A percentile compares a stretch with the other conserved stretches of the same genome.
phyloP scores from a whole-genome alignment of 2,329 filamentous ascomycete species.

The Beauveria bassiana region DNA sequence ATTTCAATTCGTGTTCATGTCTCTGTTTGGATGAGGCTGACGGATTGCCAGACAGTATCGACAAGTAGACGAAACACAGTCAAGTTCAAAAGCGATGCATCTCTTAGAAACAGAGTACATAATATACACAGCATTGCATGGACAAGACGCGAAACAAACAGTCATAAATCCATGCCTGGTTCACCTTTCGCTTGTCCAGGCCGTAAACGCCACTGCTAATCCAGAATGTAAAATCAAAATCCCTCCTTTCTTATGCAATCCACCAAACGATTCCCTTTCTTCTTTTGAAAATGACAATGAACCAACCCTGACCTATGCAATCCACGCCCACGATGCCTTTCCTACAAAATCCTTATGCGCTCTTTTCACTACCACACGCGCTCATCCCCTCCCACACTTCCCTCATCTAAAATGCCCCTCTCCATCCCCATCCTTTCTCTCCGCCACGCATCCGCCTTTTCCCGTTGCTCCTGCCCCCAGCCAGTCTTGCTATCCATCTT shows the following conservation, averaged over 20 bases:
- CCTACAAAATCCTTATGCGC: not conserved
- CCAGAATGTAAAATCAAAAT: not conserved
- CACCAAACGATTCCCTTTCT: not conserved
- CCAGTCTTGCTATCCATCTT: constrained; percentile 22
- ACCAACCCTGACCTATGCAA: not conserved
- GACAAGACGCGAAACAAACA: not conserved
- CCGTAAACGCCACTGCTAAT: constrained; percentile 7
- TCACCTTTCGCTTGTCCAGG: not conserved
- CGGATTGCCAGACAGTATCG: too few relatives aligned
- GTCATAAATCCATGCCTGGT: not conserved
- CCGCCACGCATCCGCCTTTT: constrained; percentile 38
- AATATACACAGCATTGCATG: not conserved
- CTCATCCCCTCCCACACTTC: constrained; percentile 22
- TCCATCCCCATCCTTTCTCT: constrained; percentile 31
- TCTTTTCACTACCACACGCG: constrained; percentile 17
- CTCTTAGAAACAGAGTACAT: not conserved
- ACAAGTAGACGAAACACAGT: too few relatives aligned
- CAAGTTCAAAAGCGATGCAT: too few relatives aligned
- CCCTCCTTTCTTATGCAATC: not conserved
- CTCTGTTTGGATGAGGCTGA: too few relatives aligned
- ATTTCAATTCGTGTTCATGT: too few relatives aligned
- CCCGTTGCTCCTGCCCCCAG: constrained; percentile 31
- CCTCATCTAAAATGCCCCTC: constrained; percentile 30
- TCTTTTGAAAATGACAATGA: not conserved
- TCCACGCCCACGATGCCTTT: not conserved